phyloP scores from a whole-genome alignment of 768 basidiomycete genomes.

The Rhodotorula sphaerocarpa region DNA sequence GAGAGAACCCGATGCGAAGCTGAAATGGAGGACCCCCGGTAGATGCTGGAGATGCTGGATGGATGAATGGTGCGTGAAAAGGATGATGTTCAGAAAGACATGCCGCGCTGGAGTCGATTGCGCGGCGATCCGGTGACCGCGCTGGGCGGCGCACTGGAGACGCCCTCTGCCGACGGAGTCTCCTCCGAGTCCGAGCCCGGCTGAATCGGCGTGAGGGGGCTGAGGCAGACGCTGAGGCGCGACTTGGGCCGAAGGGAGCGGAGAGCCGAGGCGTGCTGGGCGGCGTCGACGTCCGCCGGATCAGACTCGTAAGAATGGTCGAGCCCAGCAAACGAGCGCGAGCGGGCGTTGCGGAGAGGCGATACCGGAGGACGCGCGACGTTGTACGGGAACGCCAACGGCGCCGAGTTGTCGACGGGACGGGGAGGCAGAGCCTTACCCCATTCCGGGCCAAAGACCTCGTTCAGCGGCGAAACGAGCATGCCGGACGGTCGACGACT shows the following conservation, averaged over 20 bases:
- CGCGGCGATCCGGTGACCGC: neutral
- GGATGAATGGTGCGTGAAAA: neutral
- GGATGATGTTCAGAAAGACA: conserved; percentile 13
- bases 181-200: neutral
- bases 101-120: conserved; percentile 19
- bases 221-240: conserved; percentile 7
- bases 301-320: conserved; percentile 15
- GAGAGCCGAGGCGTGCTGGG: neutral
- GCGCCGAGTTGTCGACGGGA: neutral
- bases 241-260: neutral
- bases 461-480: conserved; percentile 1
- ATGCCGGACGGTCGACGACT: conserved; percentile 6
- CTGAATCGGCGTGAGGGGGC: conserved; percentile 24
- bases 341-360: conserved; percentile 18
- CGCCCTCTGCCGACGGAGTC: conserved; percentile 1
- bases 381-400: conserved; percentile 24
- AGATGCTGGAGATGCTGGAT: neutral
- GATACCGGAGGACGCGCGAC: conserved; percentile 14
- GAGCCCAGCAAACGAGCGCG: conserved; percentile 18
- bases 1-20: neutral
- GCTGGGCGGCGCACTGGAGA: neutral
- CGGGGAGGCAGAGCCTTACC: conserved; percentile 15
- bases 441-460: conserved; percentile 20
- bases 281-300: neutral
- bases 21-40: too few relatives aligned